Evolutionary conservation across 1,139 yeast genomes (phyloP).

Genomic region (Blastobotrys petasosporus): DNA sequence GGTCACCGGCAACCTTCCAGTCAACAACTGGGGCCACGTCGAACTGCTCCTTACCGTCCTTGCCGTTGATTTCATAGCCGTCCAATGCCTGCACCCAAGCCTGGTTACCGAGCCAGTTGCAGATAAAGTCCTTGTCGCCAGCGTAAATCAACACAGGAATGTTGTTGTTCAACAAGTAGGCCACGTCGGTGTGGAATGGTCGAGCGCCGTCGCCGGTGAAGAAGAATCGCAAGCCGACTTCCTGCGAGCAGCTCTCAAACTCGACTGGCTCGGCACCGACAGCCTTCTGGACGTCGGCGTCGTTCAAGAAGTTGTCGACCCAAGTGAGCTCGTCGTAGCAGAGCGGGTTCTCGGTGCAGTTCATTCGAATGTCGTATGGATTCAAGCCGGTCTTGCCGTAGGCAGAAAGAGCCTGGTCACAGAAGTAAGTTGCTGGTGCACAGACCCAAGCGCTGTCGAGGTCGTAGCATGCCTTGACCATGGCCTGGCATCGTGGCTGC

Average conservation of each 20-base stretch:
- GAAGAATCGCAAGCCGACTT: conserved; percentile 51
- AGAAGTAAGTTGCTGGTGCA: conserved; percentile 88
- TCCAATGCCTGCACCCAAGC: conserved; percentile 65
- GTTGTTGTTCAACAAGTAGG: conserved; percentile 48
- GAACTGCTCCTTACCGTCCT: conserved; percentile 31
- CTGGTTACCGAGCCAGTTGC: conserved; percentile 84
- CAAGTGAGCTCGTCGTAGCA: conserved; percentile 72
- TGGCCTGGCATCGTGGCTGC: conserved; percentile 73
- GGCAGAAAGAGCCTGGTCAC: conserved; percentile 84
- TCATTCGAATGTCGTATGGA: conserved; percentile 85
- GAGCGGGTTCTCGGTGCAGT: conserved; percentile 65
- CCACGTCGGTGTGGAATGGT: conserved; percentile 60
- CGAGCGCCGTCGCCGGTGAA: conserved; percentile 64
- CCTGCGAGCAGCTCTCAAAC: conserved; percentile 70
- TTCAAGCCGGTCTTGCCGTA: conserved; percentile 87
- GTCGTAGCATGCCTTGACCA: conserved; percentile 77
- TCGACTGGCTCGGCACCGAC: conserved; percentile 88
- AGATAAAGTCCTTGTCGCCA: conserved; percentile 85
- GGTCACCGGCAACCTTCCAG: conserved; percentile 34
- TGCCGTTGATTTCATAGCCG: conserved; percentile 46
- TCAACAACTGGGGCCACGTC: conserved; percentile 32
- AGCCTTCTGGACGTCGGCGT: conserved; percentile 63
- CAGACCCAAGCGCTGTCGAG: conserved; percentile 79
- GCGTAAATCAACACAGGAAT: conserved; percentile 77
- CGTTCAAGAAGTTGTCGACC: conserved; percentile 65